Evolutionary conservation across 805 yeast genomes (phyloP).

Genomic region (Schwanniomyces yamadae): DNA sequence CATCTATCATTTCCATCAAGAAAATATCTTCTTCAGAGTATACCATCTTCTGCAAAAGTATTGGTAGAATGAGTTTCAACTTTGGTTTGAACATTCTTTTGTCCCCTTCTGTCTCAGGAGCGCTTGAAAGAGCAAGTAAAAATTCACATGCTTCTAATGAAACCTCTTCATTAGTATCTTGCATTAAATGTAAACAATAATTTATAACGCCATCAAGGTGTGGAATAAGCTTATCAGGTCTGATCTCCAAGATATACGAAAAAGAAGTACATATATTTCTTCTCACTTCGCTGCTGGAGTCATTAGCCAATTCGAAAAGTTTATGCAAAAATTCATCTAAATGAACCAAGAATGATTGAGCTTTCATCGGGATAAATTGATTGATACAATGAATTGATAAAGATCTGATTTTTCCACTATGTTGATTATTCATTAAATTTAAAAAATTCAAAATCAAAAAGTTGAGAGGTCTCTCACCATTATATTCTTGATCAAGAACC

Average conservation of each 20-base stretch:
- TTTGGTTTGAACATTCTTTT: constrained; percentile 49
- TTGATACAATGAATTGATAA: constrained; percentile 70
- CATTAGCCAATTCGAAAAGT: constrained; percentile 69
- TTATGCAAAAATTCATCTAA: constrained; percentile 65
- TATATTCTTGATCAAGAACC: constrained; percentile 61
- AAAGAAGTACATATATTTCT: constrained; percentile 78
- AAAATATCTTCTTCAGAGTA: constrained; percentile 80
- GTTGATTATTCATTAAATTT: constrained; percentile 38
- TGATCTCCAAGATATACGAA: constrained; percentile 62
- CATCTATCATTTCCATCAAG: constrained; percentile 61
- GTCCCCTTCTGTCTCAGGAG: constrained; percentile 46
- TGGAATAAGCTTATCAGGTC: constrained; percentile 78
- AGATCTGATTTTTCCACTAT: constrained; percentile 53
- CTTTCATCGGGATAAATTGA: constrained; percentile 66
- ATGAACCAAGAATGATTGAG: constrained; percentile 62
- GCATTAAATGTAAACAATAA: constrained; percentile 79
- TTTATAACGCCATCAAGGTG: constrained; percentile 84
- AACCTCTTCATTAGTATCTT: constrained; percentile 58
- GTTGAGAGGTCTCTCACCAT: constrained; percentile 66
- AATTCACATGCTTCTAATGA: constrained; percentile 94
- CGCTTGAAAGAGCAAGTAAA: constrained; percentile 69
- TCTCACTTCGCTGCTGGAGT: constrained; percentile 57
- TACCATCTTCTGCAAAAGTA: constrained; percentile 76
- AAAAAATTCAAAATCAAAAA: constrained; percentile 67
- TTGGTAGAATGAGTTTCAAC: constrained; percentile 69